Percentiles rank a stretch among this genome's conserved stretches.
These are phyloP conservation scores for Cystobasidium slooffiae DNA, from an alignment of 1,284 basidiomycete species.

Conservation along the genomic window DNA sequence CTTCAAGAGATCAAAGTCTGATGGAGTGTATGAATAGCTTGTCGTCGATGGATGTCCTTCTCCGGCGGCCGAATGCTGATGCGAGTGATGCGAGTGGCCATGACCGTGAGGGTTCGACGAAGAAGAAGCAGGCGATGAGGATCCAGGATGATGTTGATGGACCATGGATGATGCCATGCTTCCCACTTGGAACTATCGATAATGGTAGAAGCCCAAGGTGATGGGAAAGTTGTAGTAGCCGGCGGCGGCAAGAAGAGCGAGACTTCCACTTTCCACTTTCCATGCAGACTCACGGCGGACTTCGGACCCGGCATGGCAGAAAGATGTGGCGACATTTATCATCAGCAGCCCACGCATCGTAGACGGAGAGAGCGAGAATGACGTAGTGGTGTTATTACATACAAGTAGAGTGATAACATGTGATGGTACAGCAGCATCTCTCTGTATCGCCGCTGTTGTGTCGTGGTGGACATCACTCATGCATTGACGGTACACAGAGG, in stretches of 20 bases:
- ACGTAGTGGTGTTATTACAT: not conserved
- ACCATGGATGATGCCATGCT: constrained; percentile 11
- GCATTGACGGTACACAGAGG: too few species aligned
- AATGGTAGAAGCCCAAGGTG: not conserved
- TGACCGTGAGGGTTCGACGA: not conserved
- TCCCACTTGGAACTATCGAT: not conserved
- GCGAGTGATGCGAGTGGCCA: not conserved
- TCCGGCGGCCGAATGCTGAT: not conserved
- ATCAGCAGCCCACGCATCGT: too few species aligned
- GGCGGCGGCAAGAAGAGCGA: not conserved
- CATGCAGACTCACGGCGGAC: not conserved
- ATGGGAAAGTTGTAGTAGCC: not conserved
- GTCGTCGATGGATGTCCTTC: not conserved
- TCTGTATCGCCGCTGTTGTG: not conserved
- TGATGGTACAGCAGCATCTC: not conserved
- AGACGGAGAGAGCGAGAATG: not conserved
- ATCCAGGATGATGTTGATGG: not conserved
- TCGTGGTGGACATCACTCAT: not conserved
- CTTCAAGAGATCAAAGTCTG: constrained; percentile 38
- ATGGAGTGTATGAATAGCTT: constrained; percentile 24
- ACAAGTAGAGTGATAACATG: not conserved
- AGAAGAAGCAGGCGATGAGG: not conserved
- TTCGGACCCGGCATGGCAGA: not conserved
- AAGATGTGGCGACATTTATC: not conserved
- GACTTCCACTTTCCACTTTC: not conserved